Evolutionary conservation across 805 yeast species (phyloP).

Genomic region (Suhomyces pyralidae): DNA sequence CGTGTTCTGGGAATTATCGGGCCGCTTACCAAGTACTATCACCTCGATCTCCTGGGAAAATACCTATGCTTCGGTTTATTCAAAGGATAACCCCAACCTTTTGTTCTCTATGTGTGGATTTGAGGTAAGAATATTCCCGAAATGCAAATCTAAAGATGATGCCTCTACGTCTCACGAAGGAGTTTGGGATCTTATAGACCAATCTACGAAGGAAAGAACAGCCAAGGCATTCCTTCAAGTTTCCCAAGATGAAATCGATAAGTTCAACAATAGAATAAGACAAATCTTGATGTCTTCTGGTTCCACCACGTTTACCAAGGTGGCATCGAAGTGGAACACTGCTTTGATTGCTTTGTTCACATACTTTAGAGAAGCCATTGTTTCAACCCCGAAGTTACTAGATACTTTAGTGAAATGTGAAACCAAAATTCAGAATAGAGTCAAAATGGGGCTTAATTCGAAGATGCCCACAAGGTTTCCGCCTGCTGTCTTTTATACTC

Average conservation of each 20-base stretch:
- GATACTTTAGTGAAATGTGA: conserved; percentile 88
- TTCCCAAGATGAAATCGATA: conserved; percentile 71
- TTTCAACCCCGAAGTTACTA: conserved; percentile 72
- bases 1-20: conserved; percentile 82
- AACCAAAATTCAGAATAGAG: conserved; percentile 89
- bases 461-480: conserved; percentile 99
- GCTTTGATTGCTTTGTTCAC: conserved; percentile 82
- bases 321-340: conserved; percentile 95
- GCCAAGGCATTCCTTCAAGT: conserved; percentile 87
- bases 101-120: conserved; percentile 92
- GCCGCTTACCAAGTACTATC: conserved; percentile 74
- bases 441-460: conserved; percentile 91
- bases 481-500: conserved; percentile 97
- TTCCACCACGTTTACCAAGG: conserved; percentile 89
- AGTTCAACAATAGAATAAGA: conserved; percentile 78
- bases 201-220: conserved; percentile 73
- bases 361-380: conserved; percentile 89
- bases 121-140: conserved; percentile 86
- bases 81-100: conserved; percentile 84
- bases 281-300: conserved; percentile 95
- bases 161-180: conserved; percentile 63
- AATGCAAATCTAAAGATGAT: conserved; percentile 52
- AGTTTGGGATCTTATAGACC: conserved; percentile 83
- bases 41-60: conserved; percentile 76
- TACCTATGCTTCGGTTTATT: conserved; percentile 82